phyloP scores from a whole-genome alignment of 768 basidiomycete genomes.

The Suillus luteus region DNA sequence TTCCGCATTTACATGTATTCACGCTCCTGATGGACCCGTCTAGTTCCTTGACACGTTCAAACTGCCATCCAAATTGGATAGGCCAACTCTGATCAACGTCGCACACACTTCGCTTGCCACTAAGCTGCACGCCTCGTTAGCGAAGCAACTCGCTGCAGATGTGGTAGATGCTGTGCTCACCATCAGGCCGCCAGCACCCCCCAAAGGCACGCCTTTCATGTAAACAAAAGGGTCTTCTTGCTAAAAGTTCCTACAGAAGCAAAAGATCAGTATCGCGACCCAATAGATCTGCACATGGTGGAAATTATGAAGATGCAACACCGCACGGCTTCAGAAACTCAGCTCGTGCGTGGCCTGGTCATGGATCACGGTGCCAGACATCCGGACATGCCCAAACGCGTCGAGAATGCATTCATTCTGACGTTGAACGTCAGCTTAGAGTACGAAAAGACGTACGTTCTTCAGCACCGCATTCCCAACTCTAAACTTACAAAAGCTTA shows the following conservation, averaged over 20 bases:
- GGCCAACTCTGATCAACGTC: constrained; percentile 89
- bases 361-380: constrained; percentile 97
- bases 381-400: constrained; percentile 98
- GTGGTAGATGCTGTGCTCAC: constrained; percentile 94
- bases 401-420: constrained; percentile 94
- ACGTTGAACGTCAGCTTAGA: constrained; percentile 97
- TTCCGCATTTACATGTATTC: constrained; percentile 20
- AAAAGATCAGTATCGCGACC: constrained; percentile 74
- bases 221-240: constrained; percentile 28
- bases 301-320: constrained; percentile 99
- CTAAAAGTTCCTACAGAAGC: constrained; percentile 45
- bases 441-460: constrained; percentile 96
- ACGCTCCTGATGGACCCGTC: constrained; percentile 24
- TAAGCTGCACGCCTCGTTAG: constrained; percentile 81
- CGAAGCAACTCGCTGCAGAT: constrained; percentile 85
- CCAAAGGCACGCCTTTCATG: constrained; percentile 49
- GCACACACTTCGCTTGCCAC: constrained; percentile 96
- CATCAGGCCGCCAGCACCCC: constrained; percentile 71
- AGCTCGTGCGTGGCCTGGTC: constrained; percentile 92
- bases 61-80: constrained; percentile 74
- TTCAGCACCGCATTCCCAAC: constrained; percentile 19
- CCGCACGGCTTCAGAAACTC: constrained; percentile 95
- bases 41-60: constrained; percentile 95
- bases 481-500: constrained; percentile 37
- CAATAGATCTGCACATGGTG: constrained; percentile 98